Evolutionary conservation across 176 grass and related monocot genomes (phyloP), one percentile per base, ranked within the genome.

Genomic region (Oryza glumipatula): DNA sequence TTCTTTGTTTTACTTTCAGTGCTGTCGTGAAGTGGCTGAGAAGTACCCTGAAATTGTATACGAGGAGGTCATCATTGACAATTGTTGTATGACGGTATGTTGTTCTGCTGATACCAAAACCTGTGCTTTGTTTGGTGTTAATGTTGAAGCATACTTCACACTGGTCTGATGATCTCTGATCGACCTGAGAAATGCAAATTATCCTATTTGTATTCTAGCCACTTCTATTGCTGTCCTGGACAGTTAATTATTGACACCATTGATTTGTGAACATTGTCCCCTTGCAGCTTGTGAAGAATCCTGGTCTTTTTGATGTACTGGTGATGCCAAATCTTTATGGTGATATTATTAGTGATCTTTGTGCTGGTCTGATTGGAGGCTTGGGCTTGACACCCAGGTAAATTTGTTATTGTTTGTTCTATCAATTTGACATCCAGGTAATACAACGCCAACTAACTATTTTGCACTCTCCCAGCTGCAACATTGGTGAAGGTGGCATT

Each of bases 311-410:
- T 87, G 96, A 98, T 92, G 96, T 95, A 11, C 72, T 98, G 44
- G 96, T 98, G 72, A 98, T 98, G 96, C 96, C 96, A 77, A 98
- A 98, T 86, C 85, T 98, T 26, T 98, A 98, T 68, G 96, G 96
- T 78, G 96, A 98, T 64, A 98, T 98, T 83, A 98, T 98, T 78
- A 98, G 96, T 9, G 96, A 95, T 78, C 96, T 98, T 22, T 98
- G 93, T 90, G 96, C 96, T 65, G 96, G 93, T 79, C 84, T 98
- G 54, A 95, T 98, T 17, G 96, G 96, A 11, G 96, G 96, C 12
- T 89, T 98, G 82, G 96, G 96, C 54, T 78, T 98, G 28, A 98
- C 96, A 82, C 96, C 96, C 51, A 98, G 96, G 96, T 98, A 95
- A 47, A 76, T 30, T 73, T 82, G 19, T 66, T 86, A 82, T 21